Base-by-base conservation (phyloP, 805 yeast genomes). In the Yamadazyma kitorensis region DNA sequence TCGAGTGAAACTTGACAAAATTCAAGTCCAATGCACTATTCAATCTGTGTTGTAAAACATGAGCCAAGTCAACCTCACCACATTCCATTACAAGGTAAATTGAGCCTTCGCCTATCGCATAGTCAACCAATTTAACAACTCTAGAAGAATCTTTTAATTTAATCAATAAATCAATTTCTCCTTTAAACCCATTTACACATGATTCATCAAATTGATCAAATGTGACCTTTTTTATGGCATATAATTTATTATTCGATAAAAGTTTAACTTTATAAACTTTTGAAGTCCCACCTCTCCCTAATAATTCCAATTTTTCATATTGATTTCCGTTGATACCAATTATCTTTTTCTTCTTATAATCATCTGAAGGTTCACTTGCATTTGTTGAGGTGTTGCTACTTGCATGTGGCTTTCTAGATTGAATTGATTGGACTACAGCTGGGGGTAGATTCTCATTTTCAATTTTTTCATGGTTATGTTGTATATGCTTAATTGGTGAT, bases 271-370 rank as follows among this genome's bases (percentile, higher is more conserved):
- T 84, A 64, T 82, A 89, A 14, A 89, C 98, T 52, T 83, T 86
- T 0, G 96, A 88, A 0, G 96, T 75, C 0, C 97, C 98, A 17
- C 97, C 98, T 55, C 84, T 75, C 4, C 97, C 98, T 13, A 89
- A 56, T 10, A 85, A 64, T 50, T 87, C 96, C 17, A 85, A 60
- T 37, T 82, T 74, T 48, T 82, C 89, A 52, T 85, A 91, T 27
- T 71, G 71, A 21, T 69, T 70, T 2, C 74, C 78, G 53, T 87
- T 85, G 14, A 68, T 61, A 2, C 42, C 45, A 6, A 68, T 58
- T 14, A 53, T 36, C 40, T 61, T 60, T 25, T 52, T 55, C 22
- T 48, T 48, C 12, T 48, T 45, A 8, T 17, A 11, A 6, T 12
- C 23, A 14, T 51, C 57, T 17, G 47, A 49, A 17, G 28, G 29